These are phyloP conservation scores for Eimeria falciformis DNA, from an alignment of 169 alveolate genomes.

Conservation along the genomic window DNA sequence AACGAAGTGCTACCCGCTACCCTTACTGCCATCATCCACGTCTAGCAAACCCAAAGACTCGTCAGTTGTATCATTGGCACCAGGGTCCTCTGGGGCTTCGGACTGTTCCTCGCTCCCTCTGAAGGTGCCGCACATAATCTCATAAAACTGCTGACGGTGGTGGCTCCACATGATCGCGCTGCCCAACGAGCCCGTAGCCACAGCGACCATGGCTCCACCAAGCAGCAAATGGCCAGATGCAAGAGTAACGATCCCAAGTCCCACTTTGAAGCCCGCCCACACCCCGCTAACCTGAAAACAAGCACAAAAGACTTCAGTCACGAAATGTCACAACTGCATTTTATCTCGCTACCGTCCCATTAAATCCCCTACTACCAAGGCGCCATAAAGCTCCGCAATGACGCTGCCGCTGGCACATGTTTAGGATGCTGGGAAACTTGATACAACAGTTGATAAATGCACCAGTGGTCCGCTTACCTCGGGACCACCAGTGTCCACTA, in stretches of 20 bases:
- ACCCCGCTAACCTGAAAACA: conserved; percentile 68
- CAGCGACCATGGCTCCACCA: conserved; percentile 74
- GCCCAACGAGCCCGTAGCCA: conserved; percentile 73
- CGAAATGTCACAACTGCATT: no score
- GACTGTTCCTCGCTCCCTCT: conserved; percentile 13
- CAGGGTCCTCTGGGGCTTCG: neutral
- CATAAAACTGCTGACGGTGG: conserved; percentile 63
- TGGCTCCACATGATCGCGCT: conserved; percentile 72
- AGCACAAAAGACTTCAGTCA: neutral
- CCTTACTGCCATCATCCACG: no score
- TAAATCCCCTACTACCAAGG: no score
- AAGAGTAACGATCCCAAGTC: conserved; percentile 67
- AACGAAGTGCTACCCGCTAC: no score
- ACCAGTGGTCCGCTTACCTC: neutral
- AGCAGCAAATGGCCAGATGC: conserved; percentile 70
- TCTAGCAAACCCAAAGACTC: no score
- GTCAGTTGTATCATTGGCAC: neutral
- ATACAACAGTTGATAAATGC: no score
- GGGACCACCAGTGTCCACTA: conserved; percentile 68
- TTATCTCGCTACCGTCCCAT: no score
- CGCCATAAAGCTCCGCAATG: no score
- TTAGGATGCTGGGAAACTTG: no score
- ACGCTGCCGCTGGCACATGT: no score
- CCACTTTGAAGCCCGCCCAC: conserved; percentile 76
- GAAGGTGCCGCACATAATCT: conserved; percentile 58